Conservation (phyloP, 2,329 filamentous ascomycete species). For the Ascocoryne sarcoides region DNA sequence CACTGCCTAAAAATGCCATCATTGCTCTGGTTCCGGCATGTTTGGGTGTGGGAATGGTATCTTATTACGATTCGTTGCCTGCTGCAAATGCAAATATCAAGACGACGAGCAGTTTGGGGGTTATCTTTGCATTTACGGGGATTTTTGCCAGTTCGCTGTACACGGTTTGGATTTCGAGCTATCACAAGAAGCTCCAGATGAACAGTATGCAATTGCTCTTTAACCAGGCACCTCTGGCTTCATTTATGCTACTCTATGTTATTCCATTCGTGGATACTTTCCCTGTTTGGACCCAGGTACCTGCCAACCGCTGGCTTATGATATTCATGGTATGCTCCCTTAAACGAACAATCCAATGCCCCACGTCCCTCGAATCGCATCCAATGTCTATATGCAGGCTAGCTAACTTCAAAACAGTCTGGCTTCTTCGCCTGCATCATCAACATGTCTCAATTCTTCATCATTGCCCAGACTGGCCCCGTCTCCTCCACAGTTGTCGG, state of each 20-base stretch:
- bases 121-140: slow-evolving; percentile 54
- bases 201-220: slow-evolving; percentile 61
- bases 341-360: slow-evolving; percentile 1
- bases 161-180: slow-evolving; percentile 60
- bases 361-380: no score
- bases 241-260: slow-evolving; percentile 53
- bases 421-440: slow-evolving; percentile 55
- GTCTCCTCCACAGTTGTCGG: slow-evolving; percentile 59
- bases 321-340: slow-evolving; percentile 43
- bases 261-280: slow-evolving; percentile 59
- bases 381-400: slow-evolving; percentile 11
- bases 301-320: slow-evolving; percentile 45
- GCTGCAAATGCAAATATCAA: slow-evolving; percentile 39
- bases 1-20: slow-evolving; percentile 43
- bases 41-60: slow-evolving; percentile 55
- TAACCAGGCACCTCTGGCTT: slow-evolving; percentile 57
- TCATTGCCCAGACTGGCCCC: slow-evolving; percentile 51
- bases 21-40: slow-evolving; percentile 51
- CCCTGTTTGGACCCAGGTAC: slow-evolving; percentile 45
- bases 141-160: slow-evolving; percentile 59
- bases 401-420: slow-evolving; percentile 37
- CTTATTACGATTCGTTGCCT: slow-evolving; percentile 58
- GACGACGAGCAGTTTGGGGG: slow-evolving; percentile 49
- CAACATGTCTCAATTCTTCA: slow-evolving; percentile 57
- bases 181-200: slow-evolving; percentile 56